phyloP scores from a whole-genome alignment of 768 basidiomycete genomes.

The Rhodocollybia butyracea region DNA sequence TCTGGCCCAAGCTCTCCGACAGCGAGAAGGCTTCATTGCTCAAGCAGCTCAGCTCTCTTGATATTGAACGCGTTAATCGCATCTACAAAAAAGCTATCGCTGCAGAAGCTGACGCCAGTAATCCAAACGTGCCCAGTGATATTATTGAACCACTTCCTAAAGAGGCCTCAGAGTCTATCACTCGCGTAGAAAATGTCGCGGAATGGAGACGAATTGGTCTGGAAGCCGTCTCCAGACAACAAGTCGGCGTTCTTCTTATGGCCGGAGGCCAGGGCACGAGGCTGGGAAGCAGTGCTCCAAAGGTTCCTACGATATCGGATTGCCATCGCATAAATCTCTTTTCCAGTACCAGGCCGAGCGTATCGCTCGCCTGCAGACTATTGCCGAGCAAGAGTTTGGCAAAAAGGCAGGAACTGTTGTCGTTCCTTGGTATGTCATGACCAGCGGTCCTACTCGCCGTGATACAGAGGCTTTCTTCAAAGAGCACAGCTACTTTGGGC shows the following conservation, averaged over 20 bases:
- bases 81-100: slow-evolving; percentile 76
- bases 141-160: slow-evolving; percentile 81
- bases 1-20: slow-evolving; percentile 72
- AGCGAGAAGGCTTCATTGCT: slow-evolving; percentile 61
- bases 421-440: slow-evolving; percentile 99
- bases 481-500: slow-evolving; percentile 76
- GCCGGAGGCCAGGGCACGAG: slow-evolving; percentile 98
- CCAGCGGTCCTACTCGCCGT: slow-evolving; percentile 88
- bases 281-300: slow-evolving; percentile 88
- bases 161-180: slow-evolving; percentile 64
- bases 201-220: slow-evolving; percentile 83
- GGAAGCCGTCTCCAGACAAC: slow-evolving; percentile 71
- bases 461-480: slow-evolving; percentile 87
- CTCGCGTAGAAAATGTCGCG: slow-evolving; percentile 48
- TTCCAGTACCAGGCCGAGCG: slow-evolving; percentile 99
- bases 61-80: slow-evolving; percentile 89
- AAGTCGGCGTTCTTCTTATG: slow-evolving; percentile 96
- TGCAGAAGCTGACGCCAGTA: slow-evolving; percentile 52
- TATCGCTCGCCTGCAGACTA: slow-evolving; percentile 75
- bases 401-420: slow-evolving; percentile 60
- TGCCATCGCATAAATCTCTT: slow-evolving; percentile 89
- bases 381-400: slow-evolving; percentile 58
- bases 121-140: slow-evolving; percentile 38
- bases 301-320: slow-evolving; percentile 96
- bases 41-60: slow-evolving; percentile 72